Evolutionary conservation across 192 early-diverging fungal species (phyloP).

Genomic region (Dissophora ornata): DNA sequence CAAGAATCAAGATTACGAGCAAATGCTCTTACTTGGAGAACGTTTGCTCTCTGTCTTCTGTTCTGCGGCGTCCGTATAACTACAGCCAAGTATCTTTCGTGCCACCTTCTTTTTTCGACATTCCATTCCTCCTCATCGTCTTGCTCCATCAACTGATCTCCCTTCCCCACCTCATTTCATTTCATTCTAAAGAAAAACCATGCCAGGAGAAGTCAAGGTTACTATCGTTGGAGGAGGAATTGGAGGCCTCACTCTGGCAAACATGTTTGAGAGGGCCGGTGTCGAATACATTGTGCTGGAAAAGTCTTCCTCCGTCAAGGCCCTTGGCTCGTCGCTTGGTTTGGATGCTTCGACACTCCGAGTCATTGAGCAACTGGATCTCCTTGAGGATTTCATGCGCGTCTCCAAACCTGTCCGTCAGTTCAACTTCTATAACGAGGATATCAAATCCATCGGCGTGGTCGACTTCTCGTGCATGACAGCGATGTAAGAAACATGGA

Average conservation of each 20-base stretch:
- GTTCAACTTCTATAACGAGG: conserved; percentile 55
- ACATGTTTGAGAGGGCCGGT: conserved; percentile 49
- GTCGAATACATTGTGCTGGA: conserved; percentile 56
- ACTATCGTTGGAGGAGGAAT: conserved; percentile 35
- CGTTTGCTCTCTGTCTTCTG: too few species aligned
- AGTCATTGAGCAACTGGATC: conserved; percentile 49
- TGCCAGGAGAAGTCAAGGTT: conserved; percentile 35
- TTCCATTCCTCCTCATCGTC: neutral
- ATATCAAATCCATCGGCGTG: conserved; percentile 22
- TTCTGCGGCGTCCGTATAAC: too few species aligned
- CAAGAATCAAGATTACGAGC: too few species aligned
- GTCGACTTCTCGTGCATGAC: conserved; percentile 49
- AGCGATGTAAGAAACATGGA: conserved; percentile 30
- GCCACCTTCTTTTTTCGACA: neutral
- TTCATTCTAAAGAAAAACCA: neutral
- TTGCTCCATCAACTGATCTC: neutral
- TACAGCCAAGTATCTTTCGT: too few species aligned
- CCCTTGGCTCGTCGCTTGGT: conserved; percentile 43
- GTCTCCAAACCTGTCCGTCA: conserved; percentile 41
- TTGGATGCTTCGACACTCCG: conserved; percentile 38
- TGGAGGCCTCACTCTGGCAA: conserved; percentile 36
- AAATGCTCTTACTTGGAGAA: too few species aligned
- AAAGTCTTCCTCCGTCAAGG: conserved; percentile 12
- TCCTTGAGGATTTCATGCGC: conserved; percentile 31
- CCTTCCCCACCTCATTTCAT: neutral